phyloP scores from a whole-genome alignment of 116 monocot genomes.

The Phalaenopsis hybrid region DNA sequence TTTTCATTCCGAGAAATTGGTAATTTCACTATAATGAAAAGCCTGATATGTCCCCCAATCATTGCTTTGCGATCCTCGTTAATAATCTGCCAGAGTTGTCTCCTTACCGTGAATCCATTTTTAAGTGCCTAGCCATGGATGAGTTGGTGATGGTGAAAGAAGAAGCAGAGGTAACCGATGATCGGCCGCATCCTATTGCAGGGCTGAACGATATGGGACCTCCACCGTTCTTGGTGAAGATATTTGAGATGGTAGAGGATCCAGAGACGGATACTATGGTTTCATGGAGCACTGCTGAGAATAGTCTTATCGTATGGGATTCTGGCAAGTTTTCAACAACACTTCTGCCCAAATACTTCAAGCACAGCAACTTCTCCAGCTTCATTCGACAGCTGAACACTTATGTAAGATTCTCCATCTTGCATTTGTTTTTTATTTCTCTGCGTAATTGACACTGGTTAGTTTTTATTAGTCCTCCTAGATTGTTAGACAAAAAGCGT shows the following conservation, averaged over 20 bases:
- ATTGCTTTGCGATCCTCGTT: too few relatives aligned
- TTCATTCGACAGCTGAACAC: slow-evolving; percentile 84
- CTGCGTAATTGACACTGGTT: not conserved
- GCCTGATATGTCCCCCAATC: too few relatives aligned
- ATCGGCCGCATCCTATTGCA: slow-evolving; percentile 15
- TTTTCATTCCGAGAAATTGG: too few relatives aligned
- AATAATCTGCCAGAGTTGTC: too few relatives aligned
- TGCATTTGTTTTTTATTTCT: not conserved
- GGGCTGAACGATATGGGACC: slow-evolving; percentile 17
- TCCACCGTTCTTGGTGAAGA: slow-evolving; percentile 47
- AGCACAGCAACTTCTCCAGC: slow-evolving; percentile 89
- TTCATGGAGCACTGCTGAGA: slow-evolving; percentile 29
- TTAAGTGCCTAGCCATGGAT: not conserved
- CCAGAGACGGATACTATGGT: slow-evolving; percentile 32
- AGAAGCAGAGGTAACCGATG: not conserved
- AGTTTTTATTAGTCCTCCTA: too few relatives aligned
- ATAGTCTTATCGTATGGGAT: slow-evolving; percentile 46
- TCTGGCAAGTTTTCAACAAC: slow-evolving; percentile 4
- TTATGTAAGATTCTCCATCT: slow-evolving; percentile 25
- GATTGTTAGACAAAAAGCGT: too few relatives aligned
- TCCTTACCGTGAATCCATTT: too few relatives aligned
- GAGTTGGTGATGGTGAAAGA: not conserved
- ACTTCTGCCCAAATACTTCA: slow-evolving; percentile 40
- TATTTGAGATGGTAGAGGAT: slow-evolving; percentile 60
- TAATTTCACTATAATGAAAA: too few relatives aligned